phyloP scores from a whole-genome alignment of 2,329 filamentous ascomycete species.

The Trichoderma hamatum region DNA sequence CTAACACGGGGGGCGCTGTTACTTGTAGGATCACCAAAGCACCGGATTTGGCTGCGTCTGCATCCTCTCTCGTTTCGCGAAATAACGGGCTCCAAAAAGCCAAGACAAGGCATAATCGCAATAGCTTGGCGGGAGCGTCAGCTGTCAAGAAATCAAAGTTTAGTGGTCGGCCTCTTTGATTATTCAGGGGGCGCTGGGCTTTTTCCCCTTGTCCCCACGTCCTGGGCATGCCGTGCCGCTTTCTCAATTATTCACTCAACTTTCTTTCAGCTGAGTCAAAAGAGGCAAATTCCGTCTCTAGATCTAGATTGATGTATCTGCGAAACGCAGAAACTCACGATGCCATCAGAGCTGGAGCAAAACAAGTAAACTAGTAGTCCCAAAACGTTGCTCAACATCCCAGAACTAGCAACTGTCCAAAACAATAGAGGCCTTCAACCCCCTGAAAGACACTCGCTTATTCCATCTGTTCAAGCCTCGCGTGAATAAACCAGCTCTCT shows the following conservation, averaged over 20 bases:
- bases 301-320: background rate
- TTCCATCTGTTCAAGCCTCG: background rate
- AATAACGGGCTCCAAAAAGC: background rate
- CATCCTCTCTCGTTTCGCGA: background rate
- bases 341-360: background rate
- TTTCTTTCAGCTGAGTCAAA: background rate
- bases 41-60: background rate
- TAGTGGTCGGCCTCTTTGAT: background rate
- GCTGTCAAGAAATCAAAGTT: background rate
- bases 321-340: background rate
- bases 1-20: background rate
- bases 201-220: constrained; percentile 3
- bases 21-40: background rate
- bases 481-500: background rate
- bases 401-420: background rate
- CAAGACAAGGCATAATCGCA: background rate
- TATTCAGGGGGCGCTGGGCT: background rate
- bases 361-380: background rate
- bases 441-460: background rate
- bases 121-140: background rate
- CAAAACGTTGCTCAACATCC: background rate
- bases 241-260: background rate
- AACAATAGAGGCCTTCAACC: background rate
- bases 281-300: background rate
- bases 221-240: background rate